Conservation (phyloP, 2,329 filamentous ascomycete genomes). For the Fusarium vanettenii region DNA sequence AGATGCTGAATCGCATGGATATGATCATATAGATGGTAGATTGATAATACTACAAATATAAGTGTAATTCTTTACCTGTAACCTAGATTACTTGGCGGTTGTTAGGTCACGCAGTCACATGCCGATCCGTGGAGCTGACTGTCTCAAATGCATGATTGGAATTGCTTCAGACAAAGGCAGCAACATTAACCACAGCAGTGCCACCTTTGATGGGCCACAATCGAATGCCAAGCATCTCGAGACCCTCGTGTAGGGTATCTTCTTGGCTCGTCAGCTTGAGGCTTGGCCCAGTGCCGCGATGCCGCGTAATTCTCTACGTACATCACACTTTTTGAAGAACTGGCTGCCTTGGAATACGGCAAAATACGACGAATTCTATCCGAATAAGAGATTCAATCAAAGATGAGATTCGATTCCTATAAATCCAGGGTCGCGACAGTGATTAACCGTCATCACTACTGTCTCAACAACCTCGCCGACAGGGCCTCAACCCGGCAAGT, state of each 20-base stretch:
- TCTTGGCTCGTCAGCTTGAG: conserved; percentile 16
- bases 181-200: neutral
- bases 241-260: neutral
- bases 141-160: neutral
- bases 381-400: neutral
- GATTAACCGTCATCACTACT: conserved; percentile 12
- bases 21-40: neutral
- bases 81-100: neutral
- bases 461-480: conserved; percentile 17
- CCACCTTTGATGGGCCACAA: neutral
- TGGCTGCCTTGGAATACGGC: neutral
- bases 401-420: neutral
- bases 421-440: neutral
- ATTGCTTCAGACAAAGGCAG: neutral
- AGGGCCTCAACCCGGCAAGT: conserved; percentile 33
- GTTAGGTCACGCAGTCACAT: neutral
- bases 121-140: neutral
- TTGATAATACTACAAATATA: neutral
- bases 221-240: neutral
- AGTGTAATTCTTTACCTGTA: neutral
- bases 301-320: conserved; percentile 34
- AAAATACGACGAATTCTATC: neutral
- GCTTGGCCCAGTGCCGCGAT: conserved; percentile 27
- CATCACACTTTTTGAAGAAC: conserved; percentile 32
- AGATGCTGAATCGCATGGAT: too few relatives aligned